These are phyloP conservation scores for Metarhizium humberi DNA, from an alignment of 2,329 filamentous ascomycete species.

Conservation along the genomic window DNA sequence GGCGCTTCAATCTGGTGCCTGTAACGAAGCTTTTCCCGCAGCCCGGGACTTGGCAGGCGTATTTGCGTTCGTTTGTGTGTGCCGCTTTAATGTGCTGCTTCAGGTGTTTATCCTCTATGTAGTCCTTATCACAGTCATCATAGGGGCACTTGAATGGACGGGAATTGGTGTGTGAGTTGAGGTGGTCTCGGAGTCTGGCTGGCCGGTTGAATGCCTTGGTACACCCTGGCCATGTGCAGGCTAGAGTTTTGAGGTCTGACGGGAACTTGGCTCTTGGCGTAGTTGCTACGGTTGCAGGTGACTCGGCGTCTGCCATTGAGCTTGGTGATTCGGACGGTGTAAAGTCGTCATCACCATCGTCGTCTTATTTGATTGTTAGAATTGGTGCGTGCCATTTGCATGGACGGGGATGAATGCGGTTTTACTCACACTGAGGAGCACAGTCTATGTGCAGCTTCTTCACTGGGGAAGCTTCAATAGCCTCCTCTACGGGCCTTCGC, in stretches of 20 bases:
- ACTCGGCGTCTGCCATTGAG: conserved; percentile 22
- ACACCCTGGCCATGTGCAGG: conserved; percentile 67
- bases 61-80: conserved; percentile 62
- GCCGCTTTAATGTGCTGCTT: conserved; percentile 76
- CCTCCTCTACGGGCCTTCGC: conserved; percentile 17
- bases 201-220: conserved; percentile 81
- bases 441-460: conserved; percentile 17
- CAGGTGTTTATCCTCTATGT: conserved; percentile 78
- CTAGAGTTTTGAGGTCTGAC: conserved; percentile 66
- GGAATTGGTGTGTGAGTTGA: conserved; percentile 78
- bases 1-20: conserved; percentile 65
- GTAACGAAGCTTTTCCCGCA: conserved; percentile 80
- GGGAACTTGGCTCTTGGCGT: conserved; percentile 47
- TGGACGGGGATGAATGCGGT: not conserved
- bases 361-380: conserved; percentile 7
- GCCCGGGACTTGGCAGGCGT: conserved; percentile 59
- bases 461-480: conserved; percentile 13
- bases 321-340: conserved; percentile 22
- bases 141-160: conserved; percentile 67
- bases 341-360: conserved; percentile 24
- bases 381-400: not conserved
- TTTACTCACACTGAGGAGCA: conserved; percentile 14
- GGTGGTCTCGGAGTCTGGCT: conserved; percentile 67
- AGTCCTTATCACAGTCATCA: conserved; percentile 68
- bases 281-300: conserved; percentile 23